A percentile compares a stretch with the other conserved stretches of the same genome.
Conservation (phyloP, 257 asterid genomes). For the Fraxinus cuspidata region DNA sequence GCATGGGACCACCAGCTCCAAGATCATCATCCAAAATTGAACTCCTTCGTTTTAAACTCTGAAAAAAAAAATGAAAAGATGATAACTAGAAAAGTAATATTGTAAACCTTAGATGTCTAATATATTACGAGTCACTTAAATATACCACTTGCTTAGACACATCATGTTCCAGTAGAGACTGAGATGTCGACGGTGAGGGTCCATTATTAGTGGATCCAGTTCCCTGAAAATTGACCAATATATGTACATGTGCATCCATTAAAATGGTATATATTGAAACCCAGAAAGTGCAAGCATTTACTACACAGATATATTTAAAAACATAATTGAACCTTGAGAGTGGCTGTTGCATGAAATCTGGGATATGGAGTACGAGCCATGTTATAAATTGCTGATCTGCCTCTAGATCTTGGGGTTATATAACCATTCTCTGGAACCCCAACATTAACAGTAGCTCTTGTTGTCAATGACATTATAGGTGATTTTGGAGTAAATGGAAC, state of each 20-base stretch:
- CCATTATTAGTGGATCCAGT: constrained; percentile 43
- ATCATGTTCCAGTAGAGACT: constrained; percentile 39
- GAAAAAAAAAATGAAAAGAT: constrained; percentile 1
- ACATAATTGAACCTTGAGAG: constrained; percentile 48
- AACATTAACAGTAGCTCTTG: constrained; percentile 28
- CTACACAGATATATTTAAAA: constrained; percentile 7
- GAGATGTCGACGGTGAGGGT: constrained; percentile 40
- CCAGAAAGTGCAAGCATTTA: constrained; percentile 7
- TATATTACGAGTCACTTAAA: constrained; percentile 15
- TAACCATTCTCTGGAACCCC: constrained; percentile 62
- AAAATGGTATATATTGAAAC: constrained; percentile 7
- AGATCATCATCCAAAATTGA: constrained; percentile 70
- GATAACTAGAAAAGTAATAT: not conserved
- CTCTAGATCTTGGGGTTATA: constrained; percentile 69
- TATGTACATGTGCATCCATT: not conserved
- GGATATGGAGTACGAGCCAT: constrained; percentile 96
- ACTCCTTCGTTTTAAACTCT: constrained; percentile 82
- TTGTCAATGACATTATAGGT: constrained; percentile 38
- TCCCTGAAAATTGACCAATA: constrained; percentile 53
- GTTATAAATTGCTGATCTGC: constrained; percentile 83
- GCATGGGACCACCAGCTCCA: constrained; percentile 69
- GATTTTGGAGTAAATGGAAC: constrained; percentile 47
- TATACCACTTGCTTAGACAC: constrained; percentile 51
- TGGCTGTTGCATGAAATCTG: constrained; percentile 53
- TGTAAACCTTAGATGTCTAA: constrained; percentile 4